phyloP scores from a whole-genome alignment of 140 eudicot species.

The Oenanthe javanica region DNA sequence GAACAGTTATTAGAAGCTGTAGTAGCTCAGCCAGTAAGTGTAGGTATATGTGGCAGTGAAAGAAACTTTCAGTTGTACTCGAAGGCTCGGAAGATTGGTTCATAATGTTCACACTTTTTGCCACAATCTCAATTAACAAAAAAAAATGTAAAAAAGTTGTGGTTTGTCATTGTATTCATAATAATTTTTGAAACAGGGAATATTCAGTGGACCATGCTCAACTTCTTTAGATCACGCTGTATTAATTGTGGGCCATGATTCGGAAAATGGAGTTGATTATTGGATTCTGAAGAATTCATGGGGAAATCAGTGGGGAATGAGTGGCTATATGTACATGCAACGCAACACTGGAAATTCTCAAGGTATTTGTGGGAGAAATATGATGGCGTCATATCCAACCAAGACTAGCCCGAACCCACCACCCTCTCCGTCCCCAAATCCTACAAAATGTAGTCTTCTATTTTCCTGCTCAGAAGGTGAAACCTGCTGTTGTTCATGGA shows the following conservation, averaged over 20 bases:
- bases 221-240: slow-evolving; percentile 84
- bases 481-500: slow-evolving; percentile 72
- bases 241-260: slow-evolving; percentile 81
- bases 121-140: background rate
- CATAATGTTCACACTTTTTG: background rate
- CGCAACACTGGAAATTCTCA: slow-evolving; percentile 51
- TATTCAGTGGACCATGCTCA: slow-evolving; percentile 90
- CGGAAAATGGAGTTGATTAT: slow-evolving; percentile 74
- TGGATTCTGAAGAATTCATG: slow-evolving; percentile 94
- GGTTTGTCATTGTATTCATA: background rate
- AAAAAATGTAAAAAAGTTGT: background rate
- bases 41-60: slow-evolving; percentile 92
- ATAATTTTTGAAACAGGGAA: slow-evolving; percentile 44
- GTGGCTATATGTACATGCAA: slow-evolving; percentile 73
- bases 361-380: slow-evolving; percentile 85
- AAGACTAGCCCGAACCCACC: slow-evolving; percentile 89
- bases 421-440: slow-evolving; percentile 64
- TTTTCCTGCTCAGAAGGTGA: slow-evolving; percentile 63
- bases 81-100: slow-evolving; percentile 29
- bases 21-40: slow-evolving; percentile 82
- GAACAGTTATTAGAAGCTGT: slow-evolving; percentile 60
- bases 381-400: slow-evolving; percentile 80
- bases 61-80: slow-evolving; percentile 77
- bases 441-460: slow-evolving; percentile 56
- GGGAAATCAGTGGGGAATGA: slow-evolving; percentile 78